Percentiles rank a stretch among this genome's conserved stretches.
phyloP scores from a whole-genome alignment of 176 grass and related monocot species.

The Carex scoparia region DNA sequence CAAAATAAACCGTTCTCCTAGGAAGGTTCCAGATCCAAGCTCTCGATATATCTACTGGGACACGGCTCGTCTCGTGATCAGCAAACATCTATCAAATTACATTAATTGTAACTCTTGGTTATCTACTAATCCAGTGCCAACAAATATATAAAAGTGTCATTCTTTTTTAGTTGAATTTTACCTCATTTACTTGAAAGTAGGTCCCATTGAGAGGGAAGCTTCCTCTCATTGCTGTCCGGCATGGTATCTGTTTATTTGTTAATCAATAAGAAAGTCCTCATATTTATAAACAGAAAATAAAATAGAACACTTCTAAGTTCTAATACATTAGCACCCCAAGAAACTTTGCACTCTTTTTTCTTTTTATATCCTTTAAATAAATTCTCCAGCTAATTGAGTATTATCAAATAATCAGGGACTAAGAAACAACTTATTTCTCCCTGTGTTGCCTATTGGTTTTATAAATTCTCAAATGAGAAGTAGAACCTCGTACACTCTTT shows the following conservation, averaged over 20 bases:
- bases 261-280: slow-evolving; percentile 27
- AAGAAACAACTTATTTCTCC: neutral
- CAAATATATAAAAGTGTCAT: neutral
- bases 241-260: slow-evolving; percentile 65
- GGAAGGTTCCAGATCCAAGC: slow-evolving; percentile 75
- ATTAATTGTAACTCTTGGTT: slow-evolving; percentile 6
- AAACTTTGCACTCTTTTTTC: slow-evolving; percentile 15
- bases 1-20: slow-evolving; percentile 75
- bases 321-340: neutral
- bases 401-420: neutral
- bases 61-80: slow-evolving; percentile 57
- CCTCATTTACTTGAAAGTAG: slow-evolving; percentile 89
- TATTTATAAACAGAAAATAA: slow-evolving; percentile 14
- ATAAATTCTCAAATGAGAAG: slow-evolving; percentile 5
- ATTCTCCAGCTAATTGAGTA: neutral
- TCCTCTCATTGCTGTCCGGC: slow-evolving; percentile 83
- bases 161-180: slow-evolving; percentile 19
- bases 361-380: neutral
- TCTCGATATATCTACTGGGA: slow-evolving; percentile 57
- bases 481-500: neutral
- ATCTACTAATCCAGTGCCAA: slow-evolving; percentile 3
- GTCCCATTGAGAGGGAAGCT: slow-evolving; percentile 81
- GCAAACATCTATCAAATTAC: slow-evolving; percentile 60
- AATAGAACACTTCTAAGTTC: neutral
- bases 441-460: neutral